Evolutionary conservation across 1,284 basidiomycete species (phyloP).

Genomic region (Ceratobasidium sp.): DNA sequence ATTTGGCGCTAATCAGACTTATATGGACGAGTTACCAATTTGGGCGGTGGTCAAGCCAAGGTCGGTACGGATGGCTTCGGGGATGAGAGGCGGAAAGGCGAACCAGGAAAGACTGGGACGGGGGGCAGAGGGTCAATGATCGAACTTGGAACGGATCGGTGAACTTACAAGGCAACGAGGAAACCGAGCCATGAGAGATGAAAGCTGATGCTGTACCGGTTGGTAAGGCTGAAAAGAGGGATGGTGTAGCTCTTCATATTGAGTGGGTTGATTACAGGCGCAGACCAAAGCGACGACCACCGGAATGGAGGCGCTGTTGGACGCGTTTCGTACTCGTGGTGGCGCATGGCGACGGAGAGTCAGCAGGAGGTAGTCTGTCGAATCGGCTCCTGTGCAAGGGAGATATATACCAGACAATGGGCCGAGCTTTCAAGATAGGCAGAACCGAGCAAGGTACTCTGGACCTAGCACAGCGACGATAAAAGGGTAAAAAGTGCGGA

Average conservation of each 20-base stretch:
- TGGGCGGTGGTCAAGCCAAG: constrained; percentile 65
- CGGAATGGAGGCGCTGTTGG: constrained; percentile 51
- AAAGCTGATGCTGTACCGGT: constrained; percentile 67
- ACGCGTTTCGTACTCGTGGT: constrained; percentile 12
- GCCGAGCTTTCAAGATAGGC: not conserved
- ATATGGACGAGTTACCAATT: constrained; percentile 56
- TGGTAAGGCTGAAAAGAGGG: constrained; percentile 67
- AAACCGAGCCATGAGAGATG: constrained; percentile 68
- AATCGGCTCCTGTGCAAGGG: not conserved
- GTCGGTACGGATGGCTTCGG: constrained; percentile 71
- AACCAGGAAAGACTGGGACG: constrained; percentile 68
- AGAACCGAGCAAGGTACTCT: not conserved
- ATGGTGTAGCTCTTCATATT: constrained; percentile 71
- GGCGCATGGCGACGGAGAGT: not conserved
- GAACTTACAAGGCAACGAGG: constrained; percentile 60
- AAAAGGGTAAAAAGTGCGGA: constrained; percentile 1
- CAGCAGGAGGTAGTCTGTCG: not conserved
- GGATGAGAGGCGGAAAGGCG: constrained; percentile 72
- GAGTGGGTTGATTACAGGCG: constrained; percentile 63
- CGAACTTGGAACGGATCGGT: too few relatives aligned
- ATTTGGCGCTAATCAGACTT: not conserved
- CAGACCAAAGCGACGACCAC: constrained; percentile 54
- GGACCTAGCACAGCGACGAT: not conserved
- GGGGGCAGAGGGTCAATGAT: too few relatives aligned
- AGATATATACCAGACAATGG: not conserved